Conservation (phyloP, 2,329 filamentous ascomycete genomes). For the Fusarium sp. region DNA sequence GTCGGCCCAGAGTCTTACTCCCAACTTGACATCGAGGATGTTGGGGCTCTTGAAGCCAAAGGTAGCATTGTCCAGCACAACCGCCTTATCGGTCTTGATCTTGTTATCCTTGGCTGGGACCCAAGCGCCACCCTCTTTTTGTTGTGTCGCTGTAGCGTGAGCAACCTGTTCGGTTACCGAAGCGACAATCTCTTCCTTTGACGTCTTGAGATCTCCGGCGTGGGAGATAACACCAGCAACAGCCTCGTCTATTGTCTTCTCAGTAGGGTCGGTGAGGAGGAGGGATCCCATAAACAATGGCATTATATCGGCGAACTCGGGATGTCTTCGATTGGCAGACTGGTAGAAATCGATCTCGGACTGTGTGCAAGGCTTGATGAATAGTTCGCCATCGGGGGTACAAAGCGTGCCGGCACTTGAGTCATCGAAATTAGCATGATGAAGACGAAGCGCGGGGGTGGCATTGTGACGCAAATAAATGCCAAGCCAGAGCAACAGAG, state of each 20-base stretch:
- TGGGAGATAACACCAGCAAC: constrained; percentile 56
- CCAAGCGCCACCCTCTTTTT: constrained; percentile 50
- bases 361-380: constrained; percentile 93
- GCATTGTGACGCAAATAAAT: constrained; percentile 24
- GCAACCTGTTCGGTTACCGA: constrained; percentile 47
- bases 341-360: constrained; percentile 93
- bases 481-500: constrained; percentile 2
- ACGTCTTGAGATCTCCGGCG: constrained; percentile 45
- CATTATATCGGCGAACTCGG: constrained; percentile 81
- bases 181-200: constrained; percentile 47
- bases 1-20: constrained; percentile 86
- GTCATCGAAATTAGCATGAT: constrained; percentile 31
- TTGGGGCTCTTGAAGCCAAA: constrained; percentile 85
- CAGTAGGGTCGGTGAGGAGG: constrained; percentile 67
- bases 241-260: constrained; percentile 58
- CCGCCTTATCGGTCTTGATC: constrained; percentile 80
- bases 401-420: constrained; percentile 88
- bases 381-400: constrained; percentile 81
- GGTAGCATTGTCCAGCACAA: constrained; percentile 87
- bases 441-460: constrained; percentile 2
- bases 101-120: constrained; percentile 61
- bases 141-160: constrained; percentile 14
- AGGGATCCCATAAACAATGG: constrained; percentile 87
- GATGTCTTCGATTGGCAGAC: constrained; percentile 70
- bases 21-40: constrained; percentile 93